These are phyloP conservation scores for Fraxinus sp. DNA, from an alignment of 305 asterid genomes.

Conservation along the genomic window DNA sequence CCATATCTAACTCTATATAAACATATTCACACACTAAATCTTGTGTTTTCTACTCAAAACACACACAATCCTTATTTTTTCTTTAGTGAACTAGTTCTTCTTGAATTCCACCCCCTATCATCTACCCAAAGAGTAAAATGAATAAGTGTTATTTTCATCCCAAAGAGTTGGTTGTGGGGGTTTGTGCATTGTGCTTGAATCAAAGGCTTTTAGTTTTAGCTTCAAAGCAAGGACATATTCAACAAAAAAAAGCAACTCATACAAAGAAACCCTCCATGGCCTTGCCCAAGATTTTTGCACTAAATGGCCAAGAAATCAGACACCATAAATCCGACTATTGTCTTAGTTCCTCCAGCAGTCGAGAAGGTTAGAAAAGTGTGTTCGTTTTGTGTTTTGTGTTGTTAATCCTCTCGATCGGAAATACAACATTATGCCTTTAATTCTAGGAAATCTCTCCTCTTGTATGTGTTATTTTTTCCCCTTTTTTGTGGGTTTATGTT, in stretches of 20 bases:
- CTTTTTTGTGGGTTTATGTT: slow-evolving; percentile 19
- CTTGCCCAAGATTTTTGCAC: slow-evolving; percentile 66
- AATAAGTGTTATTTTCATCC: slow-evolving; percentile 63
- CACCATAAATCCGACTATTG: slow-evolving; percentile 36
- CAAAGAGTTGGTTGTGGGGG: slow-evolving; percentile 56
- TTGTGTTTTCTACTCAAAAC: neutral
- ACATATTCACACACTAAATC: slow-evolving; percentile 13
- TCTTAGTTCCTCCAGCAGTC: slow-evolving; percentile 47
- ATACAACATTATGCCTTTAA: neutral
- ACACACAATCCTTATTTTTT: neutral
- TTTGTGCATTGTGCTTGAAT: slow-evolving; percentile 76
- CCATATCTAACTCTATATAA: neutral
- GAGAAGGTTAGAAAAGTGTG: slow-evolving; percentile 48
- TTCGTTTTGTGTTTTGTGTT: neutral
- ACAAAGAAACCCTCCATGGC: slow-evolving; percentile 22
- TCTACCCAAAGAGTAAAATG: slow-evolving; percentile 23
- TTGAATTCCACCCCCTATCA: neutral
- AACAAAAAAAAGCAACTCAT: slow-evolving; percentile 17
- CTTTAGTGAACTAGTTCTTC: neutral
- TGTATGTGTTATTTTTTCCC: neutral
- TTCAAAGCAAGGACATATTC: slow-evolving; percentile 36
- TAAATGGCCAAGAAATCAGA: slow-evolving; percentile 47
- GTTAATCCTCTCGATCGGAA: neutral
- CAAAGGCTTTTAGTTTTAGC: slow-evolving; percentile 69
- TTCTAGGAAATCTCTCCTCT: neutral